These are phyloP conservation scores for Microcyclospora tardicrescens DNA, from an alignment of 2,329 filamentous ascomycete genomes.

Conservation along the genomic window DNA sequence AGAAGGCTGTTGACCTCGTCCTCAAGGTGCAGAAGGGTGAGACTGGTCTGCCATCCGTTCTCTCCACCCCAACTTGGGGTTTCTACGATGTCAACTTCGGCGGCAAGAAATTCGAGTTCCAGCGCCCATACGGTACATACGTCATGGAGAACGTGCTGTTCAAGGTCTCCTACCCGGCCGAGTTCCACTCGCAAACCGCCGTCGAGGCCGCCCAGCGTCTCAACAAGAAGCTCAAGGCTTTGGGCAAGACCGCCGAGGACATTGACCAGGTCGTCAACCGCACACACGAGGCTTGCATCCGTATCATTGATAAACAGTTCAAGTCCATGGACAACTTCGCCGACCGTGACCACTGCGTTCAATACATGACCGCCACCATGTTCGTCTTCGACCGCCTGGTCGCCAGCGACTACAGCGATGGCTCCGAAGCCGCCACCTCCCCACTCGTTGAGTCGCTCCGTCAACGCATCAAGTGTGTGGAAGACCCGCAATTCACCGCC, in stretches of 20 bases:
- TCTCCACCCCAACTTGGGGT: slow-evolving; percentile 87
- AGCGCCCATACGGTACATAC: slow-evolving; percentile 91
- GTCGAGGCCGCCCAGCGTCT: slow-evolving; percentile 89
- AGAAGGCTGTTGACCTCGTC: slow-evolving; percentile 93
- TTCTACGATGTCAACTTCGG: slow-evolving; percentile 99
- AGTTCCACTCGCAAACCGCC: slow-evolving; percentile 98
- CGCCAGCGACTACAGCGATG: slow-evolving; percentile 86
- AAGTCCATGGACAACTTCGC: slow-evolving; percentile 99
- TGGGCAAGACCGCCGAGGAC: slow-evolving; percentile 85
- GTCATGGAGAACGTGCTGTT: slow-evolving; percentile 99
- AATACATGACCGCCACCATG: slow-evolving; percentile 98
- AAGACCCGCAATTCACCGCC: slow-evolving; percentile 76
- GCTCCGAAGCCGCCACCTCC: slow-evolving; percentile 80
- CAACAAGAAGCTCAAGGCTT: slow-evolving; percentile 63
- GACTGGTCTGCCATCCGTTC: slow-evolving; percentile 77
- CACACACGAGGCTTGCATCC: slow-evolving; percentile 95
- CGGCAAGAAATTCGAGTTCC: slow-evolving; percentile 91
- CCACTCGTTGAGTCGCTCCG: slow-evolving; percentile 81
- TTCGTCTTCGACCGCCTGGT: slow-evolving; percentile 88
- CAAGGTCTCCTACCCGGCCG: slow-evolving; percentile 97
- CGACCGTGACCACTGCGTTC: slow-evolving; percentile 97
- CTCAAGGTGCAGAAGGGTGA: slow-evolving; percentile 96
- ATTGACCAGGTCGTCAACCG: slow-evolving; percentile 89
- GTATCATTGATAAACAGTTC: slow-evolving; percentile 99
- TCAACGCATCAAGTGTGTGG: slow-evolving; percentile 88